Base-by-base conservation (phyloP, 139 green algal species). In the Mesotaenium endlicherianum region DNA sequence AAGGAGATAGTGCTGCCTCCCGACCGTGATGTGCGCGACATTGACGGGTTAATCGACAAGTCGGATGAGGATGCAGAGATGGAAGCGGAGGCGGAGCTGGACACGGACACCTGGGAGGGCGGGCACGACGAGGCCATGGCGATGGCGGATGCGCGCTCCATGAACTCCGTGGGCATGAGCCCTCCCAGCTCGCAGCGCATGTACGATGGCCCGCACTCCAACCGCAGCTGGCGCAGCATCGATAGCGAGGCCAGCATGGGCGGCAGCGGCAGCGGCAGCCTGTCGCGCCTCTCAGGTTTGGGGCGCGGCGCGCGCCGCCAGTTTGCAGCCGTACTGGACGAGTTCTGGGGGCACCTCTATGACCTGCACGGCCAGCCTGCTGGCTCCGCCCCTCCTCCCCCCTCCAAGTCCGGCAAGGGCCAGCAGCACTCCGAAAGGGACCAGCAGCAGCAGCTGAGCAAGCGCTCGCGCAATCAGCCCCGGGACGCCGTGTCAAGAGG, bases 271-370 rank as follows among this genome's bases (percentile, higher is more conserved):
- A 77, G 39, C n/a, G 77, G 55, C 31, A 77, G 55, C 55, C 8
- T 55, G 57, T 77, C 77, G n/a, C 40, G 57, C 6, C 31, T 77
- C 16, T 83, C 57, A 30, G 57, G 57, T 16, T 26, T 86, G 38
- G 80, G 80, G 0, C 38, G 80, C 26, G 70, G 80, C 26, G 80
- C 44, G 2, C 77, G 91, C 14, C 59, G 83, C 34, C 80, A 88
- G 75, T 70, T 90, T 57, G 88, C 89, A 5, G 45, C 57, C 20
- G 44, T 86, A 40, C 58, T 93, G 69, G 91, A 93, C 0, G 81
- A 83, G 2, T 93, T 94, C 34, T 93, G 91, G 89, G 38, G 42
- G 0, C 8, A 42, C 26, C 77, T 90, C 34, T 94, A 85, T 58
- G 87, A 94, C 77, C 30, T 77, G 34, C 90, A 93, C 59, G 91